Conservation (phyloP, 805 yeast genomes). For the Candida coquimbonensis region DNA sequence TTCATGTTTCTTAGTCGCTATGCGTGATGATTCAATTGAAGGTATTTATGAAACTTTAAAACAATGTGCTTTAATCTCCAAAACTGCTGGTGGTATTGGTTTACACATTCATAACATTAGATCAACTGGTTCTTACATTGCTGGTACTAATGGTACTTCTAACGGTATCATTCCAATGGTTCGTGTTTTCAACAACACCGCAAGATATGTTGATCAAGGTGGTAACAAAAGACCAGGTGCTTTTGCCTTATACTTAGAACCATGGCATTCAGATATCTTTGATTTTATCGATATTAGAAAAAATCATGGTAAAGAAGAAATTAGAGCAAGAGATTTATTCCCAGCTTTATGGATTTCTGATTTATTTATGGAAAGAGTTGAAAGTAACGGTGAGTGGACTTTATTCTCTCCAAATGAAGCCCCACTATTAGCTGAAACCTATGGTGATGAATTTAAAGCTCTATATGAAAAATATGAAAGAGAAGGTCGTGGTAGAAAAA, state of each 20-base stretch:
- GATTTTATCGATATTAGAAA: conserved; percentile 82
- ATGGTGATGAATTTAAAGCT: conserved; percentile 75
- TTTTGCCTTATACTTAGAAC: conserved; percentile 87
- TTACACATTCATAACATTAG: conserved; percentile 83
- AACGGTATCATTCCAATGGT: conserved; percentile 95
- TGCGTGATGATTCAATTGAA: conserved; percentile 92
- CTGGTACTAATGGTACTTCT: conserved; percentile 89
- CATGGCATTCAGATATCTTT: conserved; percentile 93
- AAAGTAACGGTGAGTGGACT: conserved; percentile 74
- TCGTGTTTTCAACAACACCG: conserved; percentile 90
- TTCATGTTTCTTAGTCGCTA: conserved; percentile 85
- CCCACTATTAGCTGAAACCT: conserved; percentile 75
- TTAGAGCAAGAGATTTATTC: conserved; percentile 88
- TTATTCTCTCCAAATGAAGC: conserved; percentile 85
- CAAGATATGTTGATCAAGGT: conserved; percentile 96
- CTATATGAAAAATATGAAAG: conserved; percentile 68
- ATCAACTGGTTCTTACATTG: conserved; percentile 77
- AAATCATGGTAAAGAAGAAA: conserved; percentile 93
- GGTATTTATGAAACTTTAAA: conserved; percentile 89
- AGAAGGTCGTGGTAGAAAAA: conserved; percentile 56
- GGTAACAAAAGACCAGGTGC: conserved; percentile 99
- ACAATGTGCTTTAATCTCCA: conserved; percentile 83
- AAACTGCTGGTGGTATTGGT: conserved; percentile 95
- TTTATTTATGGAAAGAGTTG: conserved; percentile 87
- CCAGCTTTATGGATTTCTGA: conserved; percentile 95